Percentiles rank a stretch among this genome's conserved stretches.
These are phyloP conservation scores for Lyophyllum atratum DNA, from an alignment of 768 basidiomycete species.

Conservation along the genomic window DNA sequence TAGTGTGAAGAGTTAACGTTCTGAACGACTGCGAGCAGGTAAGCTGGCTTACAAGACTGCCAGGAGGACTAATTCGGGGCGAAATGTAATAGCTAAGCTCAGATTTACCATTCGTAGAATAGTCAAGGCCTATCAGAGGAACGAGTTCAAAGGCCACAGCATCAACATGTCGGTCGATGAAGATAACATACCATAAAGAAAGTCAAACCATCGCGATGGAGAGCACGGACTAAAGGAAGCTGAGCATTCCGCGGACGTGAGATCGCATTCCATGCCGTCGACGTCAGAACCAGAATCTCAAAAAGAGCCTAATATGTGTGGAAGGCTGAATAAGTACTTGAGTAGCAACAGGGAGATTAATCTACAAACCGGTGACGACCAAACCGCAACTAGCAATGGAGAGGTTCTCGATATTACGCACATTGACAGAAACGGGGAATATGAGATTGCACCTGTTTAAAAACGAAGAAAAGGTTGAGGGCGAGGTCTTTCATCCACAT, in stretches of 20 bases:
- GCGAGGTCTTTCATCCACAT: background rate
- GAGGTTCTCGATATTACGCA: conserved; percentile 26
- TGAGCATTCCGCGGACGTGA: conserved; percentile 30
- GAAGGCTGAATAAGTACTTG: background rate
- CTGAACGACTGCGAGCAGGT: background rate
- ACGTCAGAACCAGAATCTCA: conserved; percentile 31
- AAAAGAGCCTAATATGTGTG: conserved; percentile 29
- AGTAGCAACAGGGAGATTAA: background rate
- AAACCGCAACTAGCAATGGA: conserved; percentile 23
- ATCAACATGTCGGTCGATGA: background rate
- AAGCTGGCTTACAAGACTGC: conserved; percentile 25
- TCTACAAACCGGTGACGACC: conserved; percentile 32
- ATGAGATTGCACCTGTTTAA: conserved; percentile 25
- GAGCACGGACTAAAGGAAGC: conserved; percentile 25
- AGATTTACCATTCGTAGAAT: conserved; percentile 28
- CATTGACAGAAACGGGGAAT: conserved; percentile 19
- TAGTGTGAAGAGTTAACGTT: conserved; percentile 7
- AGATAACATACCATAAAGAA: conserved; percentile 32
- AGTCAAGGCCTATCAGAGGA: conserved; percentile 18
- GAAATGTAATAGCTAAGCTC: conserved; percentile 16
- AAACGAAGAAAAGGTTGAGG: background rate
- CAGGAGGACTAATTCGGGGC: conserved; percentile 26
- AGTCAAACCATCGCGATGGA: conserved; percentile 34
- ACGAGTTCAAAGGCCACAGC: background rate
- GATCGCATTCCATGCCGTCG: conserved; percentile 34